phyloP scores from a whole-genome alignment of 805 yeast genomes.

The Metschnikowia lachancei region DNA sequence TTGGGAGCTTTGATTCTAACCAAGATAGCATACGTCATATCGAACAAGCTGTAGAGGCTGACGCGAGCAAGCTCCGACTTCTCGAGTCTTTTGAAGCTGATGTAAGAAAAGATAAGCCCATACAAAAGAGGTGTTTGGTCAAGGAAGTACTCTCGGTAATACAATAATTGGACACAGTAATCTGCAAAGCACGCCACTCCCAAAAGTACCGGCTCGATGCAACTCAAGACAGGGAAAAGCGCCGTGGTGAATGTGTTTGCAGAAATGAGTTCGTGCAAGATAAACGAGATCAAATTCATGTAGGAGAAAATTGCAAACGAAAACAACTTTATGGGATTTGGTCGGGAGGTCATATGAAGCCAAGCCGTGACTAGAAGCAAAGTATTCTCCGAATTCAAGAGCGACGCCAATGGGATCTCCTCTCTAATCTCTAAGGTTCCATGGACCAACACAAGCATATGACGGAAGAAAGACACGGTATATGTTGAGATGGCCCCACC shows the following conservation, averaged over 20 bases:
- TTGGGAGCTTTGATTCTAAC: conserved; percentile 8
- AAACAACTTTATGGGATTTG: conserved; percentile 23
- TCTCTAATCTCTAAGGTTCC: conserved; percentile 5
- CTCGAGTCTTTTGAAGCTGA: conserved; percentile 17
- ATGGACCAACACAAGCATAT: conserved; percentile 10
- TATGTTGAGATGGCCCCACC: conserved; percentile 17
- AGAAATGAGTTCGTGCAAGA: conserved; percentile 17
- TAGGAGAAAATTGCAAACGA: conserved; percentile 29
- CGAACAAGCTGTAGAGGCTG: conserved; percentile 15
- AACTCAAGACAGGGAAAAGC: conserved; percentile 15
- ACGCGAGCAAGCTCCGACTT: conserved; percentile 16
- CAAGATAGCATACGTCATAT: conserved; percentile 8
- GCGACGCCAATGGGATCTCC: conserved; percentile 20
- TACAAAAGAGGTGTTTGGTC: conserved; percentile 13
- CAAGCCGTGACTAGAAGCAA: conserved; percentile 25
- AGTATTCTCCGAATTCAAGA: conserved; percentile 31
- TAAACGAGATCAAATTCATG: conserved; percentile 24
- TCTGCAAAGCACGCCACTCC: conserved; percentile 16
- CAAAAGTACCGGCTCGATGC: conserved; percentile 18
- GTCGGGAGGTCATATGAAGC: conserved; percentile 21
- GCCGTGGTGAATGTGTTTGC: conserved; percentile 15
- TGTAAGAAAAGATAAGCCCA: conserved; percentile 16
- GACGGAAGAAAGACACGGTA: conserved; percentile 15
- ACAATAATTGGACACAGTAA: conserved; percentile 13
- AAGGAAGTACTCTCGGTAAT: conserved; percentile 12